Conservation (phyloP, 352 stramenopile genomes). For the Pythium oligandrum region DNA sequence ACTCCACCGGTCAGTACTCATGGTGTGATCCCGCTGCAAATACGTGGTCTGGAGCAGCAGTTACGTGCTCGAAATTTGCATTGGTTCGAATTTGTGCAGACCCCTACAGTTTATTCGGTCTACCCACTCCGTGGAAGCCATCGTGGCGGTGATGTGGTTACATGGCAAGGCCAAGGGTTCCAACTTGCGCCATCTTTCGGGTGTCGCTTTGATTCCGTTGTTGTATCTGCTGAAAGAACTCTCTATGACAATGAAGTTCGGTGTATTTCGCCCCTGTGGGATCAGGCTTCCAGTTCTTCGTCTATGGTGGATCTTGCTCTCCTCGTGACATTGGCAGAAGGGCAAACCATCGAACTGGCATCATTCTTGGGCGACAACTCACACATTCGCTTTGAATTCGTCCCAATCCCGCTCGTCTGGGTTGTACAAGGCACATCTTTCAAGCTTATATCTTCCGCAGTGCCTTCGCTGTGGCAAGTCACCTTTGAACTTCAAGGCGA, state of each 20-base stretch:
- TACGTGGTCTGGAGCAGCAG: neutral
- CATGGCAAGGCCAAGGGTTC: slow-evolving; percentile 13
- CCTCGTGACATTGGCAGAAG: neutral
- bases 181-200: neutral
- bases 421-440: neutral
- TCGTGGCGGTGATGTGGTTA: slow-evolving; percentile 7
- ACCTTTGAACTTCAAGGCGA: neutral
- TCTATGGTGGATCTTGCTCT: neutral
- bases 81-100: slow-evolving; percentile 13
- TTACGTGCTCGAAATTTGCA: neutral
- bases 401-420: neutral
- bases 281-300: neutral
- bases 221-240: neutral
- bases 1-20: neutral
- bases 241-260: slow-evolving; percentile 1
- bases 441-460: neutral
- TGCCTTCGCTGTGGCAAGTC: neutral
- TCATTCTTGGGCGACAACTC: neutral
- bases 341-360: neutral
- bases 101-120: slow-evolving; percentile 1
- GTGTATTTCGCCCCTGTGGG: neutral
- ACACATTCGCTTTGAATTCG: neutral
- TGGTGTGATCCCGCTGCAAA: neutral
- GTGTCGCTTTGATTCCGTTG: neutral
- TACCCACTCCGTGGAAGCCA: neutral